Conservation (phyloP, 1,284 basidiomycete species). For the Cystobasidiaceae sp. region DNA sequence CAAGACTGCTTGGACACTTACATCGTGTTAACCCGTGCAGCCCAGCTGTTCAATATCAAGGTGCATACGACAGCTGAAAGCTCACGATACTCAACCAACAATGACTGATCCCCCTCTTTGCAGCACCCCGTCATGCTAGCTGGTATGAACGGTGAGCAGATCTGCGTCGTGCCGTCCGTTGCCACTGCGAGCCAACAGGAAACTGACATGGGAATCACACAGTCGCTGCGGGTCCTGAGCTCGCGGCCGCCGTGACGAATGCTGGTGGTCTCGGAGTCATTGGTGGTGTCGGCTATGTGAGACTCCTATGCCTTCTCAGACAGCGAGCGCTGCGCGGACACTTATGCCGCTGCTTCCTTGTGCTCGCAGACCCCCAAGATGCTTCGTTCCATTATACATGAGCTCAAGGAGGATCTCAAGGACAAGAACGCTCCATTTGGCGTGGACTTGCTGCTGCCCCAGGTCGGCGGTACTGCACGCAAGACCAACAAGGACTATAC, state of each 20-base stretch:
- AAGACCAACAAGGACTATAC: slow-evolving; percentile 38
- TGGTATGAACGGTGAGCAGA: slow-evolving; percentile 49
- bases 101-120: not conserved
- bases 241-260: slow-evolving; percentile 57
- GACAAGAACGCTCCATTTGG: slow-evolving; percentile 74
- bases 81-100: no score
- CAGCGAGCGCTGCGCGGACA: not conserved
- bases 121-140: slow-evolving; percentile 83
- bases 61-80: not conserved
- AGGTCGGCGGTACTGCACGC: slow-evolving; percentile 52
- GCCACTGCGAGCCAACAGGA: not conserved
- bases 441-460: slow-evolving; percentile 76
- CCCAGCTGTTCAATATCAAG: slow-evolving; percentile 25
- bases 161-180: not conserved
- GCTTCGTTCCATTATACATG: slow-evolving; percentile 57
- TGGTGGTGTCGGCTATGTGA: slow-evolving; percentile 75
- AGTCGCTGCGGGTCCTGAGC: slow-evolving; percentile 7
- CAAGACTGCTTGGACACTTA: not conserved
- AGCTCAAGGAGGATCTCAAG: slow-evolving; percentile 55
- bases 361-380: slow-evolving; percentile 43
- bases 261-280: slow-evolving; percentile 82
- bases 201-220: not conserved
- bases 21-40: not conserved
- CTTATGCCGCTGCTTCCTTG: not conserved
- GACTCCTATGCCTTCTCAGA: slow-evolving; percentile 46